Evolutionary conservation across 768 basidiomycete genomes (phyloP).

Genomic region (Auriscalpium vulgare): DNA sequence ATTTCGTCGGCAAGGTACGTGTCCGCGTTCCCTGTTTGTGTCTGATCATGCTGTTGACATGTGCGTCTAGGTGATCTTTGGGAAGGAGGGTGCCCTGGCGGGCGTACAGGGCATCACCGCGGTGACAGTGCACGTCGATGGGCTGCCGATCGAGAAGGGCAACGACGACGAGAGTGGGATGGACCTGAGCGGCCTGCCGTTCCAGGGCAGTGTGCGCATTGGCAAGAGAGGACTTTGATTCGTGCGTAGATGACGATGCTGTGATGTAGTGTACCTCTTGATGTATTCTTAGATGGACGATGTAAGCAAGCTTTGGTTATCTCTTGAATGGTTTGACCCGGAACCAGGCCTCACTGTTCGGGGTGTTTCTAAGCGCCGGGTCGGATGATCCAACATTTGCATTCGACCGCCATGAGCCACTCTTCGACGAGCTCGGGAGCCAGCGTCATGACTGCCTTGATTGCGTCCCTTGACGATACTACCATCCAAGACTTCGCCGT

Average conservation of each 20-base stretch:
- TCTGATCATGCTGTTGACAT: neutral
- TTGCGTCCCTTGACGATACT: too few relatives aligned
- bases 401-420: too few relatives aligned
- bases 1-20: conserved; percentile 68
- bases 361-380: too few relatives aligned
- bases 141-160: neutral
- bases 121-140: conserved; percentile 8
- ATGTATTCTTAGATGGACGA: neutral
- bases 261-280: neutral
- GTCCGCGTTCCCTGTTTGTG: neutral
- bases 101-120: conserved; percentile 12
- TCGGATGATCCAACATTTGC: too few relatives aligned
- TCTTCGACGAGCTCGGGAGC: too few relatives aligned
- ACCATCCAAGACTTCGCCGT: too few relatives aligned
- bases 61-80: conserved; percentile 5
- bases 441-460: too few relatives aligned
- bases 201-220: conserved; percentile 7
- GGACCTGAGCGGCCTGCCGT: conserved; percentile 10
- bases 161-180: neutral
- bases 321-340: too few relatives aligned
- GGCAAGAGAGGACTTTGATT: neutral
- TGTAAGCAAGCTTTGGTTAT: too few relatives aligned
- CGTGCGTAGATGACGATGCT: neutral
- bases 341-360: too few relatives aligned
- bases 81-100: conserved; percentile 6